Conservation (phyloP, 306 rosid species). For the Cercis canadensis region DNA sequence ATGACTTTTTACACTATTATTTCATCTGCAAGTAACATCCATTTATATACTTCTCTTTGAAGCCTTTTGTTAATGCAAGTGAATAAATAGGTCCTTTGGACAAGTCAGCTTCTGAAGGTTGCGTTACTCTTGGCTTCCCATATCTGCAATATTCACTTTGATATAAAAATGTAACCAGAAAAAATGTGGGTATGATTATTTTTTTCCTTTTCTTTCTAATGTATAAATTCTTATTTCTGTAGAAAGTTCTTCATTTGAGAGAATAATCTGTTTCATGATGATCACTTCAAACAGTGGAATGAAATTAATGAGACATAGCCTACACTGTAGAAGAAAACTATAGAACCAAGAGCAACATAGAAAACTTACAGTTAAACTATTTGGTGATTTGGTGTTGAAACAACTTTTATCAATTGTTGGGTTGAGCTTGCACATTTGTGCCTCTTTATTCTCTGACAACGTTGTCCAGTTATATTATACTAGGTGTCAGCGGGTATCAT, state of each 20-base stretch:
- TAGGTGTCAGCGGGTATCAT: conserved; percentile 82
- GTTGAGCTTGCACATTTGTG: background rate
- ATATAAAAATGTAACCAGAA: background rate
- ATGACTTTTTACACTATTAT: too few relatives aligned
- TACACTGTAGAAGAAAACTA: background rate
- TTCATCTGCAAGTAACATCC: background rate
- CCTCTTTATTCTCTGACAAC: conserved; percentile 34
- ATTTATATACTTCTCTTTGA: background rate
- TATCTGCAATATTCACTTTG: background rate
- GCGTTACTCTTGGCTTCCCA: background rate
- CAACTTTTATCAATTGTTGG: background rate
- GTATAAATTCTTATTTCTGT: too few relatives aligned
- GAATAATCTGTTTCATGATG: background rate
- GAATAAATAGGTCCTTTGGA: background rate
- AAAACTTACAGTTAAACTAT: background rate
- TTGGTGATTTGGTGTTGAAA: conserved; percentile 3
- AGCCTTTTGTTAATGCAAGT: conserved; percentile 13
- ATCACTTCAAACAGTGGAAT: conserved; percentile 1
- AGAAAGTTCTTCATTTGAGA: background rate
- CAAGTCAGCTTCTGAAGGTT: background rate
- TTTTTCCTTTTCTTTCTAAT: too few relatives aligned
- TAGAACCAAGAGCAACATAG: background rate
- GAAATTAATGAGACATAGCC: background rate
- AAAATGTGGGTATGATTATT: background rate
- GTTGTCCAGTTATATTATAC: conserved; percentile 22